These are phyloP conservation scores for Zygoascus flipseniorum DNA, from an alignment of 805 yeast genomes.

Conservation along the genomic window DNA sequence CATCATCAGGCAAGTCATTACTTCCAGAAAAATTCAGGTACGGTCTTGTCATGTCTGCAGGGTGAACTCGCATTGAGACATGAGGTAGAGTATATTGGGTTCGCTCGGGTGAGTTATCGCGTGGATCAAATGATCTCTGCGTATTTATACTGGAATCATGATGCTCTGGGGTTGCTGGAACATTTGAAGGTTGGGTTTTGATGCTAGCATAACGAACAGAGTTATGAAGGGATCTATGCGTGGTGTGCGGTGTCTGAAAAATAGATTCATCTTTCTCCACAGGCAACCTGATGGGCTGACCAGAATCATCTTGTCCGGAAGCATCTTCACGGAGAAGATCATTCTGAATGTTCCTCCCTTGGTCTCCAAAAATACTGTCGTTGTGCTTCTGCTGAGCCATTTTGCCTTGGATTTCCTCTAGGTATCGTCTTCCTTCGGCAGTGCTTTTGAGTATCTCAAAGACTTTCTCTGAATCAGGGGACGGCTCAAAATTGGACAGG, in stretches of 20 bases:
- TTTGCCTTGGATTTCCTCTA: neutral
- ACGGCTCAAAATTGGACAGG: neutral
- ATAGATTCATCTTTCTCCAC: too few species aligned
- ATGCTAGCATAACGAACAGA: neutral
- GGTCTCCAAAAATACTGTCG: neutral
- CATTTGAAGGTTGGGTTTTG: neutral
- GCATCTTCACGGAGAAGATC: neutral
- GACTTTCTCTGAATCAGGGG: neutral
- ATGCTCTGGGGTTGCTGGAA: neutral
- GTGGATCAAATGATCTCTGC: neutral
- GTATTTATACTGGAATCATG: neutral
- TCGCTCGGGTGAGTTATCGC: neutral
- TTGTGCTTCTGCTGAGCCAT: neutral
- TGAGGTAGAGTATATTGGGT: neutral
- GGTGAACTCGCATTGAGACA: neutral
- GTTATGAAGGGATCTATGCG: too few species aligned
- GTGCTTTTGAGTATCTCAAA: neutral
- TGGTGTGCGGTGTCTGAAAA: too few species aligned
- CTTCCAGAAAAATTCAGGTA: neutral
- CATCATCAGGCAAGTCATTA: neutral
- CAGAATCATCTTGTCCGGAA: neutral
- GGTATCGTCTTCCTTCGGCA: neutral
- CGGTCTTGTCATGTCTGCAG: neutral
- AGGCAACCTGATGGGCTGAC: too few species aligned
- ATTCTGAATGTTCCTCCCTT: neutral